A percentile compares a stretch with the other conserved stretches of the same genome.
Evolutionary conservation across 2,329 filamentous ascomycete species (phyloP).

Genomic region (Sporothrix protearum): DNA sequence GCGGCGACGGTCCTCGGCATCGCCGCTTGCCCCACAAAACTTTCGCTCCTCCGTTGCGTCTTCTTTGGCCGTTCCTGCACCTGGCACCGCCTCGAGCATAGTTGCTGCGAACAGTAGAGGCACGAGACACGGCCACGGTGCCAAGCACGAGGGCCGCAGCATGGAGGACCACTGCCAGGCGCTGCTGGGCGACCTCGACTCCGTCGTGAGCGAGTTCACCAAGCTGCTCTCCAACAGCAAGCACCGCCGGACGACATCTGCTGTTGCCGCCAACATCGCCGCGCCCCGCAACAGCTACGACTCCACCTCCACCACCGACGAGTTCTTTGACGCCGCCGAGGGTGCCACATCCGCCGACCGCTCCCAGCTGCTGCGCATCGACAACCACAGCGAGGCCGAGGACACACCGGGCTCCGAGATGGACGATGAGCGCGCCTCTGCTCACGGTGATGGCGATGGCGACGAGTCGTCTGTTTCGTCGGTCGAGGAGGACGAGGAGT

Average conservation of each 20-base stretch:
- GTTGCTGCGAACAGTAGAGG: not conserved
- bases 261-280: slow-evolving; percentile 35
- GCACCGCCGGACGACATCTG: slow-evolving; percentile 60
- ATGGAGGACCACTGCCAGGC: slow-evolving; percentile 80
- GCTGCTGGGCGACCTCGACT: slow-evolving; percentile 79
- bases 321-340: slow-evolving; percentile 92
- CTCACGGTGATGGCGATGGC: slow-evolving; percentile 51
- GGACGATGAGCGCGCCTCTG: slow-evolving; percentile 53
- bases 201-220: slow-evolving; percentile 78
- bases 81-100: slow-evolving; percentile 27
- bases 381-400: slow-evolving; percentile 25
- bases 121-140: not conserved
- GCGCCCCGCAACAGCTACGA: slow-evolving; percentile 66
- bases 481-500: slow-evolving; percentile 56
- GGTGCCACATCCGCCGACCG: slow-evolving; percentile 41
- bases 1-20: slow-evolving; percentile 75
- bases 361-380: slow-evolving; percentile 36
- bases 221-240: slow-evolving; percentile 74
- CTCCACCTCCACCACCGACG: slow-evolving; percentile 73
- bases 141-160: slow-evolving; percentile 55
- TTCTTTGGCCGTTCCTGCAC: slow-evolving; percentile 43
- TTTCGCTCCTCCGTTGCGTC: slow-evolving; percentile 41
- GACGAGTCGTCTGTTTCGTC: slow-evolving; percentile 63
- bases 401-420: slow-evolving; percentile 48
- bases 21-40: slow-evolving; percentile 42